Base-by-base conservation (phyloP, 106 monocot species). In the Dendrobium nobile region DNA sequence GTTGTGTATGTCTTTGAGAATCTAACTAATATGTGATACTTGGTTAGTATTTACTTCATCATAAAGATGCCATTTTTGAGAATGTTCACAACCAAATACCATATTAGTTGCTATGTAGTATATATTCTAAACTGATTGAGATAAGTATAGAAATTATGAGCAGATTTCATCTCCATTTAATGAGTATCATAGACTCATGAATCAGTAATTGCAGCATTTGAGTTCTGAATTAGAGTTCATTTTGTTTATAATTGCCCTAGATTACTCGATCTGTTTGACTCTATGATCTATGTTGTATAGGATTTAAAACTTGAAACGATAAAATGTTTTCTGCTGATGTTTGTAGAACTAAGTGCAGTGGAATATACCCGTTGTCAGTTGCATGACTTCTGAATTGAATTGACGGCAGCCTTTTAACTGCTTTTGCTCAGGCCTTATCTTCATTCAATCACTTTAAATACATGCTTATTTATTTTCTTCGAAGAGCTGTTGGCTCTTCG, bases 41-140 rank as follows among this genome's bases (percentile, higher is more conserved):
- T 3, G 70, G 27, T 2, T 7, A 31, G 31, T 51, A 42, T 3
- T 73, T 41, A 37, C 7, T 74, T 74, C 5, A 44, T 9, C 43
- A 20, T 16, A 74, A 44, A 17, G 42, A 16, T 74, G 42, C 43
- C n/a, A 74, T 74, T 74, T 19, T 74, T 74, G 74, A 74, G 43
- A 74, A 44, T 43, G 5, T 42, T 44, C 17, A 42, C 43, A 74
- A n/a, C 20, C 74, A 74, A 8, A 42, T 74, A 43, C 13, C 74
- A 74, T 72, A 40, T 72, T 40, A 33, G 15, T 40, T 13, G 15
- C 11, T n/a, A 64, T 64, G 24, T 22, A 26, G 24, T 22, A 22
- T 64, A 24, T 26, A 26, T 64, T 59, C 26, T 24, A 9, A 64
- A 64, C 64, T 64, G 7, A 6, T 64, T 64, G 5, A 51, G 51